Base-by-base conservation (phyloP, 1,284 basidiomycete species). In the Laetiporus sulphureus region DNA sequence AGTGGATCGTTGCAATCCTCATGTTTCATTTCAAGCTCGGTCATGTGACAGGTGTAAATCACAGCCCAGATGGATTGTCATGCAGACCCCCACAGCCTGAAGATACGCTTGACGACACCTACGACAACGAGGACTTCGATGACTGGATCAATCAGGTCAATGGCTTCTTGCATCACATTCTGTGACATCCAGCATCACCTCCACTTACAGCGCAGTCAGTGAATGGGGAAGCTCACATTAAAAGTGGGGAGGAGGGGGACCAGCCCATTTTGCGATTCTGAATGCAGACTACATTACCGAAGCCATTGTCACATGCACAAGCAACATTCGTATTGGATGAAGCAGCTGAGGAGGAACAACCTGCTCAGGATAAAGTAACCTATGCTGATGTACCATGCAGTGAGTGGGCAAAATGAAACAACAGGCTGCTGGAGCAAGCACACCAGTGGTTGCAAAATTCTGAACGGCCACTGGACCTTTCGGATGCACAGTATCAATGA, bases 1-100 rank as follows among this genome's bases (percentile, higher is more conserved):
- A 52, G 0, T 72, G 70, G 67, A 67, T 72, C 7, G 45, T 57
- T 0, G 51, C 53, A 0, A 71, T 71, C 1, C 39, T 68, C 0
- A 53, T 51, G 0, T 70, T 68, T 43, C 40, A 55, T 21, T 69
- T 71, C 37, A 50, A 46, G 0, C 51, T 66, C 2, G 47, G 58
- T 0, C 66, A 67, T 41, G 57, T 70, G 5, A 64, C 59, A n/a
- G 46, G 56, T 0, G 46, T 32, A 1, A 36, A 43, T 4, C 58
- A 64, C 12, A 65, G 60, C 1, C 59, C 61, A 0, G 66, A 70
- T 36, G 64, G 65, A 0, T 50, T 71, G 0, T 69, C 66, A 12
- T 47, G 62, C 42, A 27, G 0, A 20, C 24, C 0, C 46, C n/a
- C n/a, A n/a, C n/a, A 61, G 11, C 47, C 45, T 2, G 55, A 50